Conservation (phyloP, 2,329 filamentous ascomycete species). For the Monosporascus sp. region DNA sequence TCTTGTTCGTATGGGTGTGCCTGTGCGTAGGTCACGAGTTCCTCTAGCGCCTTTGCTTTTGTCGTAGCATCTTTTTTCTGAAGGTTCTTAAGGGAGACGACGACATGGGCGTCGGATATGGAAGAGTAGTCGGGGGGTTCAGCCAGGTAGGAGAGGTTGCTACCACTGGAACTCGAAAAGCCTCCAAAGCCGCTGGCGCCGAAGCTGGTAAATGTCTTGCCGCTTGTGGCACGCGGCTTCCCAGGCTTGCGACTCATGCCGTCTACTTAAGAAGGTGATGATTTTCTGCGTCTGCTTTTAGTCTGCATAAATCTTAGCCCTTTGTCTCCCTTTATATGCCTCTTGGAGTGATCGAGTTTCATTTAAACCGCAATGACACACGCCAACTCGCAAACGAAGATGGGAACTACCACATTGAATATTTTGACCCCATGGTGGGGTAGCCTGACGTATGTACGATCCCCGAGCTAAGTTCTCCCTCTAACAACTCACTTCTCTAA, state of each 20-base stretch:
- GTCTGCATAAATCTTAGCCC: neutral
- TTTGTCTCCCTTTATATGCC: neutral
- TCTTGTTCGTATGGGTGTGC: slow-evolving; percentile 45
- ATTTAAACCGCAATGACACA: neutral
- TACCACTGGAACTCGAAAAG: slow-evolving; percentile 35
- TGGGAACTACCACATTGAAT: neutral
- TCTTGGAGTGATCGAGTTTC: neutral
- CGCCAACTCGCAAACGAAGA: neutral
- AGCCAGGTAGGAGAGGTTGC: slow-evolving; percentile 73
- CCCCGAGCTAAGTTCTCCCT: neutral
- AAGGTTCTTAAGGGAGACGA: slow-evolving; percentile 89
- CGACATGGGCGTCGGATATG: slow-evolving; percentile 73
- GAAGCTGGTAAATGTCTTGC: slow-evolving; percentile 19
- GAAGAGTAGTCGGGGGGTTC: slow-evolving; percentile 76
- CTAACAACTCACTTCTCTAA: no score
- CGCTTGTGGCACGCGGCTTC: slow-evolving; percentile 22
- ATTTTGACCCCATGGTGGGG: slow-evolving; percentile 26
- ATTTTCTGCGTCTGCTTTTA: neutral
- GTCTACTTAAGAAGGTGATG: neutral
- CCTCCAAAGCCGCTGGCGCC: slow-evolving; percentile 31
- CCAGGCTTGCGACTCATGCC: slow-evolving; percentile 24
- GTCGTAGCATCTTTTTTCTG: slow-evolving; percentile 91
- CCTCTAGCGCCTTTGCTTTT: slow-evolving; percentile 84
- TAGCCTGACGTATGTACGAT: slow-evolving; percentile 12
- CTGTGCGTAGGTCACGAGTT: slow-evolving; percentile 63